Evolutionary conservation across 1,284 basidiomycete species (phyloP).

Genomic region (Macrocybe sp.): DNA sequence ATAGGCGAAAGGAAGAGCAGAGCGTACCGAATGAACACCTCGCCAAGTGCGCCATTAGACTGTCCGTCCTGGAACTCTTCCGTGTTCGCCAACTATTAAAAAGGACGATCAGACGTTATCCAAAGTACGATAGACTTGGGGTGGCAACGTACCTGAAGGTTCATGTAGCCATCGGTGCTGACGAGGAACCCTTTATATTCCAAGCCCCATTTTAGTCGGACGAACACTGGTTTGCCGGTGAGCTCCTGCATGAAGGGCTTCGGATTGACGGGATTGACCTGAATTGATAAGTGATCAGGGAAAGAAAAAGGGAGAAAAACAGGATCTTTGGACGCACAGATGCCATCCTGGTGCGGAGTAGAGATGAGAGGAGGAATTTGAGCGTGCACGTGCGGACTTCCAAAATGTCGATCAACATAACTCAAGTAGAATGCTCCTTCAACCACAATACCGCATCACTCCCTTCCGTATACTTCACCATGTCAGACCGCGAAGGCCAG

Average conservation of each 20-base stretch:
- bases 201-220: conserved; percentile 97
- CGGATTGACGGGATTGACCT: conserved; percentile 95
- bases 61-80: conserved; percentile 98
- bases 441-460: conserved; percentile 1
- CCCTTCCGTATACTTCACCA: conserved; percentile 24
- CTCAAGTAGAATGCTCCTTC: conserved; percentile 4
- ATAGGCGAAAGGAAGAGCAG: conserved; percentile 6
- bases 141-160: conserved; percentile 73
- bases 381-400: conserved; percentile 48
- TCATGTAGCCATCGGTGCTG: conserved; percentile 99
- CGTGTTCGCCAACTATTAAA: conserved; percentile 85
- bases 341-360: conserved; percentile 49
- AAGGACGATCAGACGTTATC: not conserved
- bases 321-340: conserved; percentile 32
- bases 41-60: conserved; percentile 93
- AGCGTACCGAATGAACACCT: conserved; percentile 93
- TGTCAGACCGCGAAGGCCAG: conserved; percentile 86
- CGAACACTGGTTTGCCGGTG: conserved; percentile 94
- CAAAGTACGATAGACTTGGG: conserved; percentile 1
- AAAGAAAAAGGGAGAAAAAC: conserved; percentile 13
- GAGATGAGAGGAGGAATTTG: too few relatives aligned
- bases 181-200: conserved; percentile 99
- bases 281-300: conserved; percentile 14
- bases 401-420: conserved; percentile 27
- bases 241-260: conserved; percentile 99